Conservation (phyloP, 176 grass and related monocot genomes). For the Eremochloa ophiuroides region DNA sequence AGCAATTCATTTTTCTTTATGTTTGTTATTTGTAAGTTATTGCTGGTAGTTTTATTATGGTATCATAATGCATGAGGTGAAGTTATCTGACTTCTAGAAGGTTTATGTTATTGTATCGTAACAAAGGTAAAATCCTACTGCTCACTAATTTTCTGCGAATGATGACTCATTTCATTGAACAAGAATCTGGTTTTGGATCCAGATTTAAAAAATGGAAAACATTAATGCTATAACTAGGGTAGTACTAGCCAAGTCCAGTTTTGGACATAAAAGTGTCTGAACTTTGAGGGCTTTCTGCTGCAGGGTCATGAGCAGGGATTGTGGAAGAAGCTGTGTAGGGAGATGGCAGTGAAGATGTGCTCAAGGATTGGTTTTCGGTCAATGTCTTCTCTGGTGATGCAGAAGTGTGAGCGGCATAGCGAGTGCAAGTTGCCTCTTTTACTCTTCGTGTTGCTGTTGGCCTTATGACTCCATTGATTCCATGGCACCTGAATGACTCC, state of each 20-base stretch:
- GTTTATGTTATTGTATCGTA: background rate
- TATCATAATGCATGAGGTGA: background rate
- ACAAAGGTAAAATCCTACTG: background rate
- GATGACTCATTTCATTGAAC: constrained; percentile 14
- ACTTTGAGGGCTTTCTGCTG: constrained; percentile 35
- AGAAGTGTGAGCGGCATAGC: constrained; percentile 5
- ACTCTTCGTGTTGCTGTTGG: constrained; percentile 3
- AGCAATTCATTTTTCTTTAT: background rate
- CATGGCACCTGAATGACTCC: constrained; percentile 50
- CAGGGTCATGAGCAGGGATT: constrained; percentile 23
- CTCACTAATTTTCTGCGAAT: constrained; percentile 8
- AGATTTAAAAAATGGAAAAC: constrained; percentile 38
- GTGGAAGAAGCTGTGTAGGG: constrained; percentile 20
- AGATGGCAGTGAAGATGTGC: constrained; percentile 32
- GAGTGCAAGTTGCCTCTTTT: constrained; percentile 9
- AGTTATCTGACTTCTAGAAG: background rate
- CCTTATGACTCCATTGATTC: constrained; percentile 46
- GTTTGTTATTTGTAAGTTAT: constrained; percentile 1
- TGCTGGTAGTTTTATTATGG: background rate
- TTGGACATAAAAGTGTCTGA: constrained; percentile 18
- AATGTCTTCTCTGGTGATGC: constrained; percentile 10
- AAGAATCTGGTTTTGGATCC: constrained; percentile 20
- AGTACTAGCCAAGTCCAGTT: constrained; percentile 24
- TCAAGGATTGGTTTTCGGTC: constrained; percentile 23
- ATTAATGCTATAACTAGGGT: constrained; percentile 11